Evolutionary conservation across 305 asterid genomes (phyloP).

Genomic region (Solanum hybrid): DNA sequence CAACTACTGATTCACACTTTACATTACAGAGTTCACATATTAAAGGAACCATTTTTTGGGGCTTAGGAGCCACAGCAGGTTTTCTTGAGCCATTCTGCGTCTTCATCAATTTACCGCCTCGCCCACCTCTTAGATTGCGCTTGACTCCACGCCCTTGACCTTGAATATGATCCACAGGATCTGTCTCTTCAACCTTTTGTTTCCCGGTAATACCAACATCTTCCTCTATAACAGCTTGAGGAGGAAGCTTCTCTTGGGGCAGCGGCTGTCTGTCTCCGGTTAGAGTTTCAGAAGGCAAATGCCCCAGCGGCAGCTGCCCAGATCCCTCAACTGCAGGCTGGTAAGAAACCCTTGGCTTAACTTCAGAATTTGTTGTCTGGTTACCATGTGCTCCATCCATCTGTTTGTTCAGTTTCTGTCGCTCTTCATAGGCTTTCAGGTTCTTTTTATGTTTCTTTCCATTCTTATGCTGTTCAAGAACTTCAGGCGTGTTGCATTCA

Average conservation of each 20-base stretch:
- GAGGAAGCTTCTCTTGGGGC: slow-evolving; percentile 7
- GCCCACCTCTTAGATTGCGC: slow-evolving; percentile 37
- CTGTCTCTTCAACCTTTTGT: slow-evolving; percentile 19
- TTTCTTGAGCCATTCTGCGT: slow-evolving; percentile 23
- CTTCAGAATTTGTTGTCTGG: slow-evolving; percentile 19
- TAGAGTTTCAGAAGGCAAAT: background rate
- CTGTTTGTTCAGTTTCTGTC: slow-evolving; percentile 25
- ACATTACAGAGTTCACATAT: slow-evolving; percentile 55
- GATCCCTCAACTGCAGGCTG: slow-evolving; percentile 21
- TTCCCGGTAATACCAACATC: slow-evolving; percentile 15
- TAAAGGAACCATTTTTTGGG: slow-evolving; percentile 42
- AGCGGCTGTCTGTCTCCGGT: background rate
- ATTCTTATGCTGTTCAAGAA: slow-evolving; percentile 41
- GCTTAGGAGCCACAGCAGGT: slow-evolving; percentile 29
- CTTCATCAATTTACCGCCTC: slow-evolving; percentile 22
- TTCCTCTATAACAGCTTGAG: slow-evolving; percentile 22
- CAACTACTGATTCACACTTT: slow-evolving; percentile 43
- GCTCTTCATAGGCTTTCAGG: slow-evolving; percentile 32
- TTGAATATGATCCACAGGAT: slow-evolving; percentile 13
- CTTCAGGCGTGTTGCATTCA: slow-evolving; percentile 49
- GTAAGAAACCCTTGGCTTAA: slow-evolving; percentile 20
- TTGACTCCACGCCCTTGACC: slow-evolving; percentile 25
- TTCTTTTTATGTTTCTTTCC: slow-evolving; percentile 61
- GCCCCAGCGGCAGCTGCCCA: background rate
- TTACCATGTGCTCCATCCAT: slow-evolving; percentile 17